Percentiles rank a stretch among this genome's conserved stretches.
Evolutionary conservation across 2,329 filamentous ascomycete species (phyloP).

Genomic region (Fusarium sp.): DNA sequence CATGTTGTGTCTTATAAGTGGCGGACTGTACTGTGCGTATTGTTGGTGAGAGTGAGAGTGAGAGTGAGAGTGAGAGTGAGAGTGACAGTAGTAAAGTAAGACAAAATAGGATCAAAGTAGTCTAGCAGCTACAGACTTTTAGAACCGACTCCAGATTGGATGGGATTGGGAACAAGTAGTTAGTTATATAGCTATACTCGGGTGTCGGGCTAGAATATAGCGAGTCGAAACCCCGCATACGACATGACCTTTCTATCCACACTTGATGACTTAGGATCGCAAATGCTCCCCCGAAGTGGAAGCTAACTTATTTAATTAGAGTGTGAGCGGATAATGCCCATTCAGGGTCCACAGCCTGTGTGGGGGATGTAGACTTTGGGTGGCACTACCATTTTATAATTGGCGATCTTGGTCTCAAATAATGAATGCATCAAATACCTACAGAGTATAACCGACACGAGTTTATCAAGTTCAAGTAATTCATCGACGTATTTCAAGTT

Average conservation of each 20-base stretch:
- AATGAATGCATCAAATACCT: not conserved
- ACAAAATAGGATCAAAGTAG: not conserved
- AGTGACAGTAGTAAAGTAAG: not conserved
- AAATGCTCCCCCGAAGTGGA: constrained; percentile 5
- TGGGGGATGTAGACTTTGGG: constrained; percentile 10
- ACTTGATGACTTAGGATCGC: constrained; percentile 8
- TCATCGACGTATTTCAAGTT: not conserved
- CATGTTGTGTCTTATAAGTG: constrained; percentile 7
- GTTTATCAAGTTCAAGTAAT: not conserved
- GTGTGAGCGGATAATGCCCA: constrained; percentile 5
- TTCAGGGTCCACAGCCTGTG: constrained; percentile 23
- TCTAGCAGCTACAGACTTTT: not conserved
- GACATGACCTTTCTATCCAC: not conserved
- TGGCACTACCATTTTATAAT: not conserved
- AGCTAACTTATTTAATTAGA: not conserved
- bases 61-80: too few species aligned
- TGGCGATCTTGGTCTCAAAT: not conserved
- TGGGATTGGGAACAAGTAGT: not conserved
- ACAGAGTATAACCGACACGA: not conserved
- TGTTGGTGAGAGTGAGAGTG: not conserved
- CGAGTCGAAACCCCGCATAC: constrained; percentile 38
- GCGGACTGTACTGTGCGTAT: not conserved
- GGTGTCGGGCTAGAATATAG: constrained; percentile 33
- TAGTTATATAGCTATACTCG: constrained; percentile 21
- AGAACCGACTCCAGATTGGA: too few species aligned